Evolutionary conservation across 2,329 filamentous ascomycete species (phyloP).

Genomic region (Diaporthe nobilis): DNA sequence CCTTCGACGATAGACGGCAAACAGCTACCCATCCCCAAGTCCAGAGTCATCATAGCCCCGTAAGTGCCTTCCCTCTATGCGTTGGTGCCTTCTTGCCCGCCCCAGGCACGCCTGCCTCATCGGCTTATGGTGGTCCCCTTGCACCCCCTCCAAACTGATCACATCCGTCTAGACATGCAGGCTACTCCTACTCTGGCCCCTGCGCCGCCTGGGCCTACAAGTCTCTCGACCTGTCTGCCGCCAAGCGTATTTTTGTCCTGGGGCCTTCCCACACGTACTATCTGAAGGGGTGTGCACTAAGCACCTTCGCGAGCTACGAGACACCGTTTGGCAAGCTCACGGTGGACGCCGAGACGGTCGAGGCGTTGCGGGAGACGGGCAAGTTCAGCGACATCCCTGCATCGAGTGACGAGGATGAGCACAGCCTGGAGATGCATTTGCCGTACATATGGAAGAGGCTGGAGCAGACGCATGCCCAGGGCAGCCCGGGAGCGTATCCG

Average conservation of each 20-base stretch:
- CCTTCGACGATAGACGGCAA: constrained; percentile 73
- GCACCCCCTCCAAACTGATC: constrained; percentile 13
- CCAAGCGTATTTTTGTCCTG: constrained; percentile 91
- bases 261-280: constrained; percentile 93
- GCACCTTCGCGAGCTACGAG: constrained; percentile 77
- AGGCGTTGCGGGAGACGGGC: constrained; percentile 64
- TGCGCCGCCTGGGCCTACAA: constrained; percentile 97
- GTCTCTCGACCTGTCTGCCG: constrained; percentile 83
- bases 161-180: constrained; percentile 79
- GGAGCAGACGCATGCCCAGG: constrained; percentile 62
- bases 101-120: not conserved
- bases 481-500: constrained; percentile 67
- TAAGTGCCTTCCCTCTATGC: constrained; percentile 62
- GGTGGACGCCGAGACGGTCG: constrained; percentile 72
- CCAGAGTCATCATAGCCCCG: constrained; percentile 93
- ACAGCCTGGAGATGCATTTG: constrained; percentile 97
- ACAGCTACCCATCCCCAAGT: constrained; percentile 77
- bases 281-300: constrained; percentile 82
- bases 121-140: not conserved
- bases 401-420: constrained; percentile 82
- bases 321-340: constrained; percentile 81
- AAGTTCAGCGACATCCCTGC: constrained; percentile 76
- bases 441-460: constrained; percentile 91
- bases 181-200: constrained; percentile 91
- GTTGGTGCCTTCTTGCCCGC: constrained; percentile 32